phyloP scores from a whole-genome alignment of 23 red algal genomes.

The Gracilariopsis chorda region DNA sequence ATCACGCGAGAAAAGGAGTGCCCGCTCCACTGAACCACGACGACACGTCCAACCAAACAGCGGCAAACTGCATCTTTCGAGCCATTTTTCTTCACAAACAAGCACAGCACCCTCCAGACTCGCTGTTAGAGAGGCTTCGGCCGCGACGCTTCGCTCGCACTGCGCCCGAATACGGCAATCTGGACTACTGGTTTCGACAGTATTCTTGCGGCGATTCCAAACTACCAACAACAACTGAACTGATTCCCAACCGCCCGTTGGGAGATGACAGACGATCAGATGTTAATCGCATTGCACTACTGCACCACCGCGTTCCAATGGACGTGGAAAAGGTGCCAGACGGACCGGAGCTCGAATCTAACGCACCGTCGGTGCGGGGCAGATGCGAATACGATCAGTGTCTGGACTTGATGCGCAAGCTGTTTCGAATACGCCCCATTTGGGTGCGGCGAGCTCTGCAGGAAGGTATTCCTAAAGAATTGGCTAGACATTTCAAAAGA shows the following conservation, averaged over 20 bases:
- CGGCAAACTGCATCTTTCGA: not conserved
- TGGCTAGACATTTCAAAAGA: constrained; percentile 19
- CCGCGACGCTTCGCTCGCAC: not conserved
- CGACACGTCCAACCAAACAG: not conserved
- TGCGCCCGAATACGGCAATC: not conserved
- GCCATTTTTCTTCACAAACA: not conserved
- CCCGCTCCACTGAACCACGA: not conserved
- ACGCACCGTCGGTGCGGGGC: constrained; percentile 1
- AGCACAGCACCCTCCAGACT: not conserved
- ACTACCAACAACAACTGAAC: not conserved
- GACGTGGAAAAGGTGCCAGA: not conserved
- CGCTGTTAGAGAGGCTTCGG: constrained; percentile 6
- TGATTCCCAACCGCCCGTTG: not conserved
- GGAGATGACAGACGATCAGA: constrained; percentile 19
- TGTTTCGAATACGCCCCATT: constrained; percentile 21
- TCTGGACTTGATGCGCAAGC: not conserved
- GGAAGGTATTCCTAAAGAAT: not conserved
- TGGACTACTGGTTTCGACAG: constrained; percentile 38
- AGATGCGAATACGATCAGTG: not conserved
- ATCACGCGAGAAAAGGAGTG: not conserved
- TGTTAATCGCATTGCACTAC: not conserved
- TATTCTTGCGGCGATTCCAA: not conserved
- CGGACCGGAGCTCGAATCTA: not conserved
- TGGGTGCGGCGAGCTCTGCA: constrained; percentile 34
- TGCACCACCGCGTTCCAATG: constrained; percentile 10